These are phyloP conservation scores for Globisporangium splendens DNA, from an alignment of 352 stramenopile genomes.

Conservation along the genomic window DNA sequence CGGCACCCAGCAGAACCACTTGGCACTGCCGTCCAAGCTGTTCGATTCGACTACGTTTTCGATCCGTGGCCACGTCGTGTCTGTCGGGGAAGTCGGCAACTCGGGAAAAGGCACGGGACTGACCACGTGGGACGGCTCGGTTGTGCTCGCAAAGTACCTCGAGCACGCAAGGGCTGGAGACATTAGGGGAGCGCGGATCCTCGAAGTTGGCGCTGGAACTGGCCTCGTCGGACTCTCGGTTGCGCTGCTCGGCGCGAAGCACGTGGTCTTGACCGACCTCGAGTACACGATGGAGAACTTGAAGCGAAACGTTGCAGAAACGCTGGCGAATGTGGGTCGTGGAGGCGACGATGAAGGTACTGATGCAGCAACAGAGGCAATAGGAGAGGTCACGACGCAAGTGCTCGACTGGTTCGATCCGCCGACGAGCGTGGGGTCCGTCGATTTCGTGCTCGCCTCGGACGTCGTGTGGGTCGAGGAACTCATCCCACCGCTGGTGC, in stretches of 20 bases:
- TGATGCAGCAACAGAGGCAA: neutral
- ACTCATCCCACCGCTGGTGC: constrained; percentile 82
- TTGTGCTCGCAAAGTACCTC: constrained; percentile 90
- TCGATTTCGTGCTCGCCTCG: constrained; percentile 85
- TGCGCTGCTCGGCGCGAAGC: constrained; percentile 64
- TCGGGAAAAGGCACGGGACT: constrained; percentile 83
- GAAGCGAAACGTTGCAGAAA: constrained; percentile 42
- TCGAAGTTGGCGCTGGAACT: constrained; percentile 86
- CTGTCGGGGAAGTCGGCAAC: constrained; percentile 72
- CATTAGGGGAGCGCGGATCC: constrained; percentile 39
- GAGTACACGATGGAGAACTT: constrained; percentile 87
- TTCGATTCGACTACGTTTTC: constrained; percentile 56
- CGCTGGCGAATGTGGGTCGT: constrained; percentile 23
- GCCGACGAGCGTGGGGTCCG: constrained; percentile 37
- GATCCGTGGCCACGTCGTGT: constrained; percentile 49
- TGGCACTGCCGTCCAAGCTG: constrained; percentile 49
- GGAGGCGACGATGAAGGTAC: constrained; percentile 12
- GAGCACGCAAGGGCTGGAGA: constrained; percentile 40
- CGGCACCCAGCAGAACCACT: constrained; percentile 15
- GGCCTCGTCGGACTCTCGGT: constrained; percentile 82
- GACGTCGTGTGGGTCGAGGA: constrained; percentile 91
- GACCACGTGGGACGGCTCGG: constrained; percentile 89
- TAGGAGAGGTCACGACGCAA: constrained; percentile 2
- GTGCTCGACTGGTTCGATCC: constrained; percentile 76
- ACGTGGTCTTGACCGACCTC: constrained; percentile 85